A percentile compares a stretch with the other conserved stretches of the same genome.
Evolutionary conservation across 768 basidiomycete genomes (phyloP).

Genomic region (Cyclocybe cylindracea): DNA sequence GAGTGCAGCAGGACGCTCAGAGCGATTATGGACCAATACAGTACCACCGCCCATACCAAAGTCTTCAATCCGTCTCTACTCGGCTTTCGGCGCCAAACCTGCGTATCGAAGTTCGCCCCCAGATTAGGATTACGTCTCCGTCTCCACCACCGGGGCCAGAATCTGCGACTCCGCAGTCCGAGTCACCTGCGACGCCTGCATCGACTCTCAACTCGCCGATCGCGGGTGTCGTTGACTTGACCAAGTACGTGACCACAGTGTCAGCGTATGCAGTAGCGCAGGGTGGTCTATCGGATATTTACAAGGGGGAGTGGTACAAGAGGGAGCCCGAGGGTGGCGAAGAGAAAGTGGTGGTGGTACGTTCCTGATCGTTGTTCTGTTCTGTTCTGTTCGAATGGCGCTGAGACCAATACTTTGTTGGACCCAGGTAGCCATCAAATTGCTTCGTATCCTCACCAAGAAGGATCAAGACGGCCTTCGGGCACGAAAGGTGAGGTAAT

Average conservation of each 20-base stretch:
- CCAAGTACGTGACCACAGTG: constrained; percentile 22
- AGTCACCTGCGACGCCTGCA: constrained; percentile 28
- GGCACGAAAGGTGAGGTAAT: constrained; percentile 29
- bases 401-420: neutral
- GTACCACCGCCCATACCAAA: too few relatives aligned
- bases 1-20: too few relatives aligned
- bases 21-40: too few relatives aligned
- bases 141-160: neutral
- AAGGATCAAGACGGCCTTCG: constrained; percentile 34
- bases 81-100: too few relatives aligned
- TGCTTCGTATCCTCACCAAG: constrained; percentile 35
- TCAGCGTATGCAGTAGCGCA: constrained; percentile 37
- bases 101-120: too few relatives aligned
- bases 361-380: neutral
- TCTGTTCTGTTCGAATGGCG: neutral
- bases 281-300: constrained; percentile 51
- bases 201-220: constrained; percentile 27
- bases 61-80: too few relatives aligned
- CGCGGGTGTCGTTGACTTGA: constrained; percentile 34
- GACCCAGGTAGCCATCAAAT: constrained; percentile 48
- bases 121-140: too few relatives aligned
- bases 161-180: constrained; percentile 15
- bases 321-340: constrained; percentile 3
- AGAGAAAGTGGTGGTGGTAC: constrained; percentile 11
- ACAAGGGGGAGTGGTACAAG: constrained; percentile 38